A percentile compares a stretch with the other conserved stretches of the same genome.
Evolutionary conservation across 2,329 filamentous ascomycete genomes (phyloP).

Genomic region (Talaromyces amestolkiae): DNA sequence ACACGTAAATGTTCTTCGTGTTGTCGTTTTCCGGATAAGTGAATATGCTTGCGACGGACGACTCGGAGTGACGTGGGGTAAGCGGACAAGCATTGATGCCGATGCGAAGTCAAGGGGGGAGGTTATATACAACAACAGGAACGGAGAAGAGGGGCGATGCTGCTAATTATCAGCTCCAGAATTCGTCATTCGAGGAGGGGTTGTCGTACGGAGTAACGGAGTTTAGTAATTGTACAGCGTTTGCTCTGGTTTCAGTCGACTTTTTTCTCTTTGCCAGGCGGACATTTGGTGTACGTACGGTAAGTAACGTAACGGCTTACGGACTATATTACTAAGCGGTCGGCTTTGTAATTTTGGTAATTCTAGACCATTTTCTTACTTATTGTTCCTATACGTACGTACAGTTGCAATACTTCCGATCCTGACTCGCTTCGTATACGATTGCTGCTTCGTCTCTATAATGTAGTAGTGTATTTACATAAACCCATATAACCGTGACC

Average conservation of each 20-base stretch:
- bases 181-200: constrained; percentile 3
- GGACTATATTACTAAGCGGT: not conserved
- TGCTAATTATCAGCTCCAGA: not conserved
- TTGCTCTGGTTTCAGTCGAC: not conserved
- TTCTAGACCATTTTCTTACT: not conserved
- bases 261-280: not conserved
- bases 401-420: not conserved
- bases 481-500: not conserved
- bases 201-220: not conserved
- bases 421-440: constrained; percentile 7
- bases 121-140: not conserved
- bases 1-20: constrained; percentile 1
- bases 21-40: not conserved
- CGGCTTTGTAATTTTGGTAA: not conserved
- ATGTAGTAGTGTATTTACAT: constrained; percentile 11
- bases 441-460: constrained; percentile 12
- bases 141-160: not conserved
- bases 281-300: not conserved
- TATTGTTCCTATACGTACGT: not conserved
- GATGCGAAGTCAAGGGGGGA: constrained; percentile 3
- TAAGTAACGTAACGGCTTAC: not conserved
- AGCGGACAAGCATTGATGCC: constrained; percentile 17
- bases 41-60: constrained; percentile 13
- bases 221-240: not conserved
- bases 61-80: constrained; percentile 12